phyloP scores from a whole-genome alignment of 1,284 basidiomycete genomes.

The Ganoderma boninense region DNA sequence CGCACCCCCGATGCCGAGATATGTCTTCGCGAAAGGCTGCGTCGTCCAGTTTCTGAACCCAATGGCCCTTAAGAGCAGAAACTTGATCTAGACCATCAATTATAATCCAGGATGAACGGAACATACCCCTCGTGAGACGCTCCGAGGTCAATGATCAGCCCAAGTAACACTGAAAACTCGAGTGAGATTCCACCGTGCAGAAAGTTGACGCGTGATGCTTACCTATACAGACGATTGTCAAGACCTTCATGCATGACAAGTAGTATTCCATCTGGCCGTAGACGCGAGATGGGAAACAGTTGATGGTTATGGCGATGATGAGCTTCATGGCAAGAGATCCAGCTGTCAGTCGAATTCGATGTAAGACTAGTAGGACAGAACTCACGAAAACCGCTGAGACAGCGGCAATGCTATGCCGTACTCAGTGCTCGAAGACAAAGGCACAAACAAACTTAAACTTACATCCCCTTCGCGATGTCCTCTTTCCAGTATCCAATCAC shows the following conservation, averaged over 20 bases:
- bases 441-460: slow-evolving; percentile 24
- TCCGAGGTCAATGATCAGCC: slow-evolving; percentile 44
- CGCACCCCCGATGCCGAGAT: slow-evolving; percentile 40
- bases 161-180: slow-evolving; percentile 36
- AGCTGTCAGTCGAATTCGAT: neutral
- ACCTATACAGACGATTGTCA: slow-evolving; percentile 46
- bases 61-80: slow-evolving; percentile 28
- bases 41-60: slow-evolving; percentile 35
- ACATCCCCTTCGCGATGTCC: slow-evolving; percentile 27
- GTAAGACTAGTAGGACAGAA: neutral
- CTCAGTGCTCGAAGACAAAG: neutral
- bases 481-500: slow-evolving; percentile 37
- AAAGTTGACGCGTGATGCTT: slow-evolving; percentile 4
- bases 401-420: slow-evolving; percentile 20
- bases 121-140: slow-evolving; percentile 33
- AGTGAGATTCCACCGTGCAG: neutral
- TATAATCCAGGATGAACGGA: neutral
- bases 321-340: slow-evolving; percentile 59
- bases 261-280: slow-evolving; percentile 50
- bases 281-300: slow-evolving; percentile 39
- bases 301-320: slow-evolving; percentile 61
- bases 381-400: slow-evolving; percentile 37
- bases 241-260: slow-evolving; percentile 49
- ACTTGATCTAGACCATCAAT: neutral
- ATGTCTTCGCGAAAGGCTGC: slow-evolving; percentile 35